phyloP scores from a whole-genome alignment of 2,329 filamentous ascomycete genomes.

The Hyphodiscus sp. region DNA sequence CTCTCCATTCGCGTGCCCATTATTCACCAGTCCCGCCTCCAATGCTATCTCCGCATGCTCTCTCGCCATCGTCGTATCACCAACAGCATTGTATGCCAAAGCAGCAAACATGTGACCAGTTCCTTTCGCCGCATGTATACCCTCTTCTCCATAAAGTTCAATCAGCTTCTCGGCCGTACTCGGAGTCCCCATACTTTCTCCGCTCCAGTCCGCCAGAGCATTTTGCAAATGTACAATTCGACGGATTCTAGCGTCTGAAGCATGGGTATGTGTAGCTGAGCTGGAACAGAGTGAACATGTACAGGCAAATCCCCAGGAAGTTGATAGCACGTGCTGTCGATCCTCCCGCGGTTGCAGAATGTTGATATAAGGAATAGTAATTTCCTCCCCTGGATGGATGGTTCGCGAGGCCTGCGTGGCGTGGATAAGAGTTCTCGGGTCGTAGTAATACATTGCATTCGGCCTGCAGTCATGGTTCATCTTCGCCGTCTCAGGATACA shows the following conservation, averaged over 20 bases:
- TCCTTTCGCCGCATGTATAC: slow-evolving; percentile 25
- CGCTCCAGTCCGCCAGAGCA: slow-evolving; percentile 32
- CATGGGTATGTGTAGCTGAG: slow-evolving; percentile 20
- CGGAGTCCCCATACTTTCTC: slow-evolving; percentile 24
- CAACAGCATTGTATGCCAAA: slow-evolving; percentile 35
- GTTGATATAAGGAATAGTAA: slow-evolving; percentile 35
- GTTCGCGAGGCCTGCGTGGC: slow-evolving; percentile 33
- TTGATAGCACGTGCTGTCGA: slow-evolving; percentile 27
- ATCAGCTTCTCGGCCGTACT: slow-evolving; percentile 34
- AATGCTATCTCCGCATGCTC: slow-evolving; percentile 30
- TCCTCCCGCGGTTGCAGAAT: slow-evolving; percentile 29
- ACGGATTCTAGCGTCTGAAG: slow-evolving; percentile 32
- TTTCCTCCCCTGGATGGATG: slow-evolving; percentile 35
- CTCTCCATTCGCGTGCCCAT: slow-evolving; percentile 26
- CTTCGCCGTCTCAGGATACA: slow-evolving; percentile 25
- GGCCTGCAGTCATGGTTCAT: slow-evolving; percentile 39
- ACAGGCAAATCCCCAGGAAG: slow-evolving; percentile 36
- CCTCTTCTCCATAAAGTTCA: slow-evolving; percentile 33
- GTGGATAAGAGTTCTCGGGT: slow-evolving; percentile 32
- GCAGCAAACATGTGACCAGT: slow-evolving; percentile 35
- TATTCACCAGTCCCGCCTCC: slow-evolving; percentile 26
- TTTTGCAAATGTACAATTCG: slow-evolving; percentile 29
- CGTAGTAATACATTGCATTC: slow-evolving; percentile 34
- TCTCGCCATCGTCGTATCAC: slow-evolving; percentile 27
- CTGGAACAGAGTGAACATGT: slow-evolving; percentile 32